Evolutionary conservation across 345 rosid genomes (phyloP), one percentile per base, ranked within the genome.

Genomic region (Odontarrhena argentea): DNA sequence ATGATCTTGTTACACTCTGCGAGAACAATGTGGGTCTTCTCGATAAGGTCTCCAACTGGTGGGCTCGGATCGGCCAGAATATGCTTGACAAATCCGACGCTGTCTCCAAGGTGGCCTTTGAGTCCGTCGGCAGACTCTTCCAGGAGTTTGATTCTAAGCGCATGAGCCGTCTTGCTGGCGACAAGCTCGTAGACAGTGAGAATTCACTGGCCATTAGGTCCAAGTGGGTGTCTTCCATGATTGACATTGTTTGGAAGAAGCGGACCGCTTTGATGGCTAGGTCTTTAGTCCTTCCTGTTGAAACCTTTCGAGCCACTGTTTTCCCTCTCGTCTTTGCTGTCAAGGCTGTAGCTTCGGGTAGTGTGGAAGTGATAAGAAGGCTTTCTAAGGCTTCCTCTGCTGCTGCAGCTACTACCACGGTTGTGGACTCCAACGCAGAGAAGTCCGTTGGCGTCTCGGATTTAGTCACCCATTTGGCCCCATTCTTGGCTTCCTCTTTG

Each of bases 91-190:
- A 75, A 69, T 85, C 97, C 9, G 98, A 90, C 63, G 81, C 73
- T 5, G 97, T 93, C 65, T 87, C 96, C 7, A 93, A 88, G 67
- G 98, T 90, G 1, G 97, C 98, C n/a, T 90, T 90, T 65, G 98
- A 93, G 76, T 93, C 98, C 7, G 87, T 93, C 0, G 94, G 96
- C 42, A 86, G 96, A 55, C 70, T 93, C 61, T 93, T 93, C 74
- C 94, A 85, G 67, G 97, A 93, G 82, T 86, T 93, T 28, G 94
- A 93, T 74, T 84, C 91, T 0, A 88, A 93, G 79, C 76, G 96
- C 59, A 92, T 92, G 98, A 87, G 93, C 68, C 80, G 91, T 38
- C 79, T 92, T 70, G 98, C 98, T 3, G 98, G 98, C 2, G 98
- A 92, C 78, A 92, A 89, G 88, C 88, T 92, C 55, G 91, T 92